Conservation (phyloP, 192 early-diverging fungal genomes). For the Coemansia umbellata region DNA sequence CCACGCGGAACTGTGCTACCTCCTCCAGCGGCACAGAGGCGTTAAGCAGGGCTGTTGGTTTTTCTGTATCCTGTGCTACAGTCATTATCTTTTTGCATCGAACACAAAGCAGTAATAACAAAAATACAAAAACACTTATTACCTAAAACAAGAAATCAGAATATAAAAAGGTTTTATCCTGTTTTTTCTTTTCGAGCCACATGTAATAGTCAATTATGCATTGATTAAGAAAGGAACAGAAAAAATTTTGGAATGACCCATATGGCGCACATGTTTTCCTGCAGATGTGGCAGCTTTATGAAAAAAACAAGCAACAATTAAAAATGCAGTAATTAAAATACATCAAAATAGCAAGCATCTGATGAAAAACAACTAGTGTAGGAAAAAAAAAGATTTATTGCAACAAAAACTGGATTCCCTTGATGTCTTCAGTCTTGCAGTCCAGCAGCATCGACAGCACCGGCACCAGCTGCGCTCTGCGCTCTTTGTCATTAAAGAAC, state of each 20-base stretch:
- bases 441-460: slow-evolving; percentile 61
- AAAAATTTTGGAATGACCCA: background rate
- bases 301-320: background rate
- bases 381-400: background rate
- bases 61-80: background rate
- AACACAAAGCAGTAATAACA: background rate
- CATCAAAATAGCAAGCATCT: background rate
- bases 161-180: background rate
- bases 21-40: slow-evolving; percentile 14
- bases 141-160: background rate
- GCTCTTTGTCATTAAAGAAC: slow-evolving; percentile 51
- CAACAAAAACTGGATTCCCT: slow-evolving; percentile 42
- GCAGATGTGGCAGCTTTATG: too few species aligned
- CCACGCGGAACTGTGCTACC: slow-evolving; percentile 19
- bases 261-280: background rate
- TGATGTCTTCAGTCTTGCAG: slow-evolving; percentile 61
- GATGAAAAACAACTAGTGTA: background rate
- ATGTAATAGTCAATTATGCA: too few species aligned
- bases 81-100: background rate
- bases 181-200: too few species aligned
- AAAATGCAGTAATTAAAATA: background rate
- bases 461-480: slow-evolving; percentile 59
- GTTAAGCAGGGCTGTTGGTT: background rate
- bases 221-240: background rate
- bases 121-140: background rate